Conservation (phyloP, 106 monocot genomes). For the Vanilla planifolia region DNA sequence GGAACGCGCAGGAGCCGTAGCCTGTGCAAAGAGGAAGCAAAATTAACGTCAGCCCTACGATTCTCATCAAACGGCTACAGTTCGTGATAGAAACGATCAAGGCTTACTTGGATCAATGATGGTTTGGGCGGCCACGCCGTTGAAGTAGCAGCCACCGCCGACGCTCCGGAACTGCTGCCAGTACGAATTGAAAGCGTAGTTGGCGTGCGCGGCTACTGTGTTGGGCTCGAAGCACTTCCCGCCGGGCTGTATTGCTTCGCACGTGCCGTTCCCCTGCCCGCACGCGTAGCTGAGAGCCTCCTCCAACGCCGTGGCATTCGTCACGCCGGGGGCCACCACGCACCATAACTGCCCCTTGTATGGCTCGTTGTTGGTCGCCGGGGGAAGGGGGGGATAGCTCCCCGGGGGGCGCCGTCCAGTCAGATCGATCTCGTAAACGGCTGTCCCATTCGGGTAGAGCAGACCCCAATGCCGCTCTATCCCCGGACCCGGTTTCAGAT, state of each 20-base stretch:
- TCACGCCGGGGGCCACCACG: constrained; percentile 22
- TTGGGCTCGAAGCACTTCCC: constrained; percentile 38
- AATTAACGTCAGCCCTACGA: too few species aligned
- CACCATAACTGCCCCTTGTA: constrained; percentile 80
- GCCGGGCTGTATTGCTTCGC: constrained; percentile 50
- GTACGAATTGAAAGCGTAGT: constrained; percentile 79
- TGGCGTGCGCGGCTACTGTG: constrained; percentile 48
- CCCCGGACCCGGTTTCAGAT: constrained; percentile 72
- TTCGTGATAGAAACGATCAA: too few species aligned
- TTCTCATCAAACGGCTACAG: too few species aligned
- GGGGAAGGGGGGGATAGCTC: constrained; percentile 42
- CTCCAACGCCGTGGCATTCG: constrained; percentile 38
- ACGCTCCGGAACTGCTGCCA: constrained; percentile 78
- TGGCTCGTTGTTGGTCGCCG: constrained; percentile 42
- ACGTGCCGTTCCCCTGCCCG: constrained; percentile 70
- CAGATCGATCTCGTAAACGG: constrained; percentile 60
- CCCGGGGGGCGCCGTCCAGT: constrained; percentile 27
- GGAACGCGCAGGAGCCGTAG: neutral
- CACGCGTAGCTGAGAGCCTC: constrained; percentile 72
- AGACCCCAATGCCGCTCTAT: constrained; percentile 92
- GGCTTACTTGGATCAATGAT: constrained; percentile 72
- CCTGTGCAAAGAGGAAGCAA: neutral
- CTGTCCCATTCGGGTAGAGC: constrained; percentile 58
- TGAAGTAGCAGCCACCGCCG: constrained; percentile 75
- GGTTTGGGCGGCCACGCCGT: constrained; percentile 61